These are phyloP conservation scores for Trichopus zeylanicus DNA, from an alignment of 116 monocot genomes.

Conservation along the genomic window DNA sequence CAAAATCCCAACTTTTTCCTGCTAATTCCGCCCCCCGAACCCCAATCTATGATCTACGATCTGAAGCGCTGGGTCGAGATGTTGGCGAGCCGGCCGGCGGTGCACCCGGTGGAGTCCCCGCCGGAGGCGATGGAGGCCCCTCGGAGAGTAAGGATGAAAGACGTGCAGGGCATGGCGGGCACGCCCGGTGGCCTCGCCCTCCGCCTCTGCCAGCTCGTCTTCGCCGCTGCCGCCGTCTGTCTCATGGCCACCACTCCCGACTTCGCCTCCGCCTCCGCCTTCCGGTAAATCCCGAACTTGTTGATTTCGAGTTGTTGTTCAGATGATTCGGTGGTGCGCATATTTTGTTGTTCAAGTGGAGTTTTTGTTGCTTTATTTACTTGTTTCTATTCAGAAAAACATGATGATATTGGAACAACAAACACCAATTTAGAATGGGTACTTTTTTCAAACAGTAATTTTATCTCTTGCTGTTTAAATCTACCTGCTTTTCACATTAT, in stretches of 20 bases:
- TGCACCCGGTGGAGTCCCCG: conserved; percentile 64
- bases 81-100: conserved; percentile 55
- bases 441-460: too few relatives aligned
- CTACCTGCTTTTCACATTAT: too few relatives aligned
- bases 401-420: too few relatives aligned
- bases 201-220: conserved; percentile 50
- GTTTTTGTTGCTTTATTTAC: too few relatives aligned
- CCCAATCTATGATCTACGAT: not conserved
- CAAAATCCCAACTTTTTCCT: not conserved
- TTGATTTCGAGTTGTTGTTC: not conserved
- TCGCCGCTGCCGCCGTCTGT: conserved; percentile 51
- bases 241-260: conserved; percentile 81
- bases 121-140: conserved; percentile 42
- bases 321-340: not conserved
- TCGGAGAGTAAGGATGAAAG: conserved; percentile 73
- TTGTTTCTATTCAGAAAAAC: too few relatives aligned
- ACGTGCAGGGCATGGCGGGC: conserved; percentile 80
- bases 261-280: conserved; percentile 81
- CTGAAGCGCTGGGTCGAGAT: not conserved
- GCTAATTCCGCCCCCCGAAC: not conserved
- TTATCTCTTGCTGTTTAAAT: too few relatives aligned
- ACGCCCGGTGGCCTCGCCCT: conserved; percentile 69
- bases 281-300: conserved; percentile 45
- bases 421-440: too few relatives aligned
- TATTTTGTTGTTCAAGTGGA: not conserved